These are phyloP conservation scores for Apiotrichum laibachii DNA, from an alignment of 1,284 basidiomycete species.

Conservation along the genomic window DNA sequence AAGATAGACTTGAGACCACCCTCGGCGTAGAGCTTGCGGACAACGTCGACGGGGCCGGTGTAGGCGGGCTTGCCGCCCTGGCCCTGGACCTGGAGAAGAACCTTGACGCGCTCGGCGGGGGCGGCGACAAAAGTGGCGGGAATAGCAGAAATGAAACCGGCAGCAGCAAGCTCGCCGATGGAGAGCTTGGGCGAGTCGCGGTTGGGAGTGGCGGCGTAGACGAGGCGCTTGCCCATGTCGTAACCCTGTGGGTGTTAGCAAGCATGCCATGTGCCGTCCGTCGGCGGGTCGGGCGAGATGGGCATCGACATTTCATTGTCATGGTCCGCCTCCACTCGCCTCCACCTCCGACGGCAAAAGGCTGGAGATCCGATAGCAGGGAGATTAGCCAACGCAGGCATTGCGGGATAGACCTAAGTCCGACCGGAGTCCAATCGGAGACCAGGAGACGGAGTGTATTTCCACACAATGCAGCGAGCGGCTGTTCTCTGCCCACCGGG, in stretches of 20 bases:
- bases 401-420: not conserved
- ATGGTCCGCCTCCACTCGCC: too few species aligned
- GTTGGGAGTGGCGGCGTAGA: conserved; percentile 60
- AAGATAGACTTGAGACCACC: conserved; percentile 91
- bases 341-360: not conserved
- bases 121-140: conserved; percentile 90
- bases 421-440: not conserved
- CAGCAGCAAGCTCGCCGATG: conserved; percentile 80
- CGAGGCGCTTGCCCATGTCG: conserved; percentile 86
- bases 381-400: too few species aligned
- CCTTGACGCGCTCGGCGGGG: conserved; percentile 96
- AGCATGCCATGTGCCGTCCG: not conserved
- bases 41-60: conserved; percentile 87
- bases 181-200: conserved; percentile 58
- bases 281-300: too few species aligned
- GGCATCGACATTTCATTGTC: too few species aligned
- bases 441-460: too few species aligned
- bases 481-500: conserved; percentile 1
- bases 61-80: conserved; percentile 77
- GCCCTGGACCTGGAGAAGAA: conserved; percentile 91
- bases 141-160: conserved; percentile 91
- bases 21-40: conserved; percentile 88
- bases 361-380: not conserved
- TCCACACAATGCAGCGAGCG: not conserved
- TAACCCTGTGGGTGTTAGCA: conserved; percentile 66